Base-by-base conservation (phyloP, 176 grass and related monocot species). In the Bromus sterilis region DNA sequence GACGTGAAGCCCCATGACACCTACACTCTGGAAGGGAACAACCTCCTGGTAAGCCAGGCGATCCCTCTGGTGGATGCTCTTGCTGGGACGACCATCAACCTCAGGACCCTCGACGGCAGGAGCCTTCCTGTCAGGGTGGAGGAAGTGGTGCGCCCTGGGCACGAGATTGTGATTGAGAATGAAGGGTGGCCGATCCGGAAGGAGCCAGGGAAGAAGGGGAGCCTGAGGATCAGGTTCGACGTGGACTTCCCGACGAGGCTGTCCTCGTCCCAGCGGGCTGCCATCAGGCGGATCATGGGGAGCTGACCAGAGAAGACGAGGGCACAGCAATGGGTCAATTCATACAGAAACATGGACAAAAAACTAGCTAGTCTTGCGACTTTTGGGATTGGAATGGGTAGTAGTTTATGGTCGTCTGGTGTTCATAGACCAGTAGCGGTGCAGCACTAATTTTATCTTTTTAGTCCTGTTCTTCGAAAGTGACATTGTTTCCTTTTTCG, bases 1-100 rank as follows among this genome's bases (percentile, higher is more conserved):
- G 82, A 94, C 8, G 43, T 84, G 43, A 91, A 94, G 74, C 92
- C 92, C 33, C 92, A 94, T 3, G 83, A 91, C 21, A 41, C 86
- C 60, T 94, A 94, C 86, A 57, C n/a, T 76, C 87, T 90, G 30
- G 86, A 94, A 69, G 92, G 86, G 18, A 89, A 94, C 39, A 75
- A 91, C 63, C 84, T 94, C 59, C 40, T 94, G 8, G 63, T 87
- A 29, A 71, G 84, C 53, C 77, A 82, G 26, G 70, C 75, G 73
- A 91, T 87, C 67, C 66, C 79, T 74, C 73, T 89, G 26, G 86
- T 94, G 35, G 89, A 94, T 75, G 86, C 89, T 20, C 89, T 91
- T 0, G 80, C 89, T 6, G 89, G 92, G 41, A 82, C 83, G 4
- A 74, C 71, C 9, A 51, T 94, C 63, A 82, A 87, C 68, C 76